Evolutionary conservation across 148 eudicot species (phyloP).

Genomic region (Rhododendron ovatum): DNA sequence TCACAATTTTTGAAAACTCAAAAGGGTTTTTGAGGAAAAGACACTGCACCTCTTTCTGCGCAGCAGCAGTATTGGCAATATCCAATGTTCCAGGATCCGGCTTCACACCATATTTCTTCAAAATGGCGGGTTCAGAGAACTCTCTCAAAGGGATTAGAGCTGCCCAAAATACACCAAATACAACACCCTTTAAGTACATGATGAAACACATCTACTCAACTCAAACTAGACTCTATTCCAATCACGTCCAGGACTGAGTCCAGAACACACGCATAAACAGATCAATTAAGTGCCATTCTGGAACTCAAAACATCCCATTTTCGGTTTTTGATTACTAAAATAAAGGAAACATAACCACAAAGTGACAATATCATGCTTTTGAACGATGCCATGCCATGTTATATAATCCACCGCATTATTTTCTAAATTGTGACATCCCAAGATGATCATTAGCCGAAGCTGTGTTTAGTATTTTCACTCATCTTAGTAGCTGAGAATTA

Average conservation of each 20-base stretch:
- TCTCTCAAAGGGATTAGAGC: slow-evolving; percentile 66
- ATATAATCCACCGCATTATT: not conserved
- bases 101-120: slow-evolving; percentile 64
- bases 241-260: not conserved
- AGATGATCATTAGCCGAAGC: not conserved
- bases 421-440: too few species aligned
- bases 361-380: not conserved
- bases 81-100: slow-evolving; percentile 64
- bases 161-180: slow-evolving; percentile 15
- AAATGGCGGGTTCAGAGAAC: slow-evolving; percentile 29
- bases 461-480: not conserved
- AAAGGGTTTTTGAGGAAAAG: not conserved
- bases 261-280: not conserved
- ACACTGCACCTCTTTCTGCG: slow-evolving; percentile 25
- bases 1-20: not conserved
- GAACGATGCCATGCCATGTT: not conserved
- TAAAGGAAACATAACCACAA: not conserved
- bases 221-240: not conserved
- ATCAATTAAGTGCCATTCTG: not conserved
- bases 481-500: not conserved
- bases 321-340: not conserved
- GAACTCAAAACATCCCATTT: not conserved
- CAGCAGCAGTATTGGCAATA: slow-evolving; percentile 34
- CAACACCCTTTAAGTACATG: not conserved
- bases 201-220: not conserved